Evolutionary conservation across 2,329 filamentous ascomycete species (phyloP).

Genomic region (Cercospora sp.): DNA sequence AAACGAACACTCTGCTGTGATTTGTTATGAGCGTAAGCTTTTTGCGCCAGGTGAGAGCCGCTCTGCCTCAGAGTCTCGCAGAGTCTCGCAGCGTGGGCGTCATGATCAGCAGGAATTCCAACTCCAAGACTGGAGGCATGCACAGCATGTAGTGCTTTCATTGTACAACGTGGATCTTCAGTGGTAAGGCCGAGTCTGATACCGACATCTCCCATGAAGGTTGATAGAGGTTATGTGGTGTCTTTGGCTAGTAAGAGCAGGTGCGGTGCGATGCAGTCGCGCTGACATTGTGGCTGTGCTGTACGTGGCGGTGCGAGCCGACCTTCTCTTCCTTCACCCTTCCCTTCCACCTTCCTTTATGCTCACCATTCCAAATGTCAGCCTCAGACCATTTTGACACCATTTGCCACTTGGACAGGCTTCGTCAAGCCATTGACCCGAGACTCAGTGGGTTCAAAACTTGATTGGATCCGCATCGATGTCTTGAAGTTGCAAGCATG

Average conservation of each 20-base stretch:
- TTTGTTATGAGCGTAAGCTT: not conserved
- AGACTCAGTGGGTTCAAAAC: not conserved
- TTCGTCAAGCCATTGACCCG: not conserved
- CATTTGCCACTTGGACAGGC: not conserved
- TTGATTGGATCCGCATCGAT: not conserved
- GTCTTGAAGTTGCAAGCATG: not conserved
- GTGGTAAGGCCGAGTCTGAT: not conserved
- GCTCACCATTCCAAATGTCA: not conserved
- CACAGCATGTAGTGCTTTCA: not conserved
- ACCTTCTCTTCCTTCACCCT: not conserved
- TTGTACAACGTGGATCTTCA: not conserved
- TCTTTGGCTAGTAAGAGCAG: not conserved
- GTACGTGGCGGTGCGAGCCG: not conserved
- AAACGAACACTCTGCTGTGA: not conserved
- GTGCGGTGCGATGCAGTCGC: not conserved
- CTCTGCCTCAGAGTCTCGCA: not conserved
- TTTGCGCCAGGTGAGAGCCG: not conserved
- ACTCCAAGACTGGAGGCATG: not conserved
- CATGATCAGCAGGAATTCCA: not conserved
- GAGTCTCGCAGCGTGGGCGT: not conserved
- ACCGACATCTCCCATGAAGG: not conserved
- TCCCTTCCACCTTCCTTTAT: not conserved
- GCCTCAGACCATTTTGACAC: not conserved
- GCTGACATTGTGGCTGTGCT: not conserved
- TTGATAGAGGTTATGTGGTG: not conserved